Evolutionary conservation across 176 grass and related monocot species (phyloP), one percentile per base, ranked within the genome.

Genomic region (Carex myosuroides): DNA sequence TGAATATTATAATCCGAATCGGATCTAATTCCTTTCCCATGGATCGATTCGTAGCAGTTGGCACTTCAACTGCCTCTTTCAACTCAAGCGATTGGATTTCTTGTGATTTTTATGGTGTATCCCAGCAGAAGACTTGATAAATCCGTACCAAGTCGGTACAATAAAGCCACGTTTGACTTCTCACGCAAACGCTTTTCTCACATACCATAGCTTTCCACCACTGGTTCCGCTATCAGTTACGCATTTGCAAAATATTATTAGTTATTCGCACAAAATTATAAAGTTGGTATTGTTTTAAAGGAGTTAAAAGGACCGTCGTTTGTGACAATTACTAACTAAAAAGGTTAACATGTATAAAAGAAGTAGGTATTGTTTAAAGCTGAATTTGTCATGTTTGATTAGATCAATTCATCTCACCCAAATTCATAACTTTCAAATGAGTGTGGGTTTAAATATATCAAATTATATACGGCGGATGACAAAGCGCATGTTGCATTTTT

Each of bases 21-120:
- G 79, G 79, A 81, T 81, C 79, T 46, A 46, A 81, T 57, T 57
- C 72, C 48, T 77, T 77, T 50, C 13, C 48, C 48, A 77, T 77
- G 48, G 13, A 24, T 55, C 48, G 72, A 77, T 77, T 77, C 22
- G 50, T 22, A 29, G 72, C 50, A 77, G 48, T 18, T 77, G 72
- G 72, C 72, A 56, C 72, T 32, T 56, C 22, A n/a, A 22, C 72
- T 30, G 26, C 72, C 48, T 76, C 42, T 44, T 41, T 41, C 17
- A 13, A 29, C 71, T 53, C 26, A 14, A 62, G n/a, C 7, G 1
- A 22, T 62, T 62, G 60, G 67, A 20, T 71, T 10, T 44, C 18
- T 42, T 20, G 18, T 71, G 35, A 7, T 10, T 13, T 41, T 42
- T 7, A 18, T 70, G 67, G 67, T 70, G 35, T n/a, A 42, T 44